A percentile compares a stretch with the other conserved stretches of the same genome.
phyloP scores from a whole-genome alignment of 2,329 filamentous ascomycete genomes.

The Xylaria sp. region DNA sequence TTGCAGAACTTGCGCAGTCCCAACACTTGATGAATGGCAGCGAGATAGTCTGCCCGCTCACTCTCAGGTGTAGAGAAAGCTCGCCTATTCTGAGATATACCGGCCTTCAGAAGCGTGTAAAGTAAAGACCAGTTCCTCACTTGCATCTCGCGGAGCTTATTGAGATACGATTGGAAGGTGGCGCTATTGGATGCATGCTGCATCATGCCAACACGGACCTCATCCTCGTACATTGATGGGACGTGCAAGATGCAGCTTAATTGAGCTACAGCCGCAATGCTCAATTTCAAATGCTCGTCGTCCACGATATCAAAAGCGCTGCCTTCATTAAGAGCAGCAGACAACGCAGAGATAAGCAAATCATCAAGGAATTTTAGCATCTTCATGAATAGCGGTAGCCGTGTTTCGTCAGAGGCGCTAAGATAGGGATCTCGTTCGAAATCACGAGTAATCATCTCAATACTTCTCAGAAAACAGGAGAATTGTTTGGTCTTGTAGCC shows the following conservation, averaged over 20 bases:
- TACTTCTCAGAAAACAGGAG: constrained; percentile 85
- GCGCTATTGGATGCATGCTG: constrained; percentile 68
- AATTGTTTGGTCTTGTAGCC: constrained; percentile 88
- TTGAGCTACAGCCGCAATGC: constrained; percentile 76
- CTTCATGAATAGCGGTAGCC: constrained; percentile 77
- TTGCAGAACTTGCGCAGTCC: constrained; percentile 89
- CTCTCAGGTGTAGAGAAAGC: constrained; percentile 74
- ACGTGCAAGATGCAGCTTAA: constrained; percentile 81
- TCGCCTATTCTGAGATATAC: constrained; percentile 72
- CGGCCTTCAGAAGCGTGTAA: constrained; percentile 82
- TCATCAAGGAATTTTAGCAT: constrained; percentile 85
- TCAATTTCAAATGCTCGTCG: constrained; percentile 78
- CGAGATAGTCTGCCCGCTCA: constrained; percentile 81
- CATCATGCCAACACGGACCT: constrained; percentile 80
- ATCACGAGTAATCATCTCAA: constrained; percentile 80
- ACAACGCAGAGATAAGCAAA: constrained; percentile 76
- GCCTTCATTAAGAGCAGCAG: constrained; percentile 73
- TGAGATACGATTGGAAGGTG: constrained; percentile 67
- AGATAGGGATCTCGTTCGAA: constrained; percentile 72
- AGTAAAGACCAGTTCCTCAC: constrained; percentile 88
- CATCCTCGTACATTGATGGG: constrained; percentile 84
- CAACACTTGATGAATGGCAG: constrained; percentile 83
- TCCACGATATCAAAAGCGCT: constrained; percentile 86
- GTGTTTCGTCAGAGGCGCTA: constrained; percentile 68
- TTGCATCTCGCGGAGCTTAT: constrained; percentile 86